Conservation (phyloP, 2,329 filamentous ascomycete genomes). For the Thelonectria olida region DNA sequence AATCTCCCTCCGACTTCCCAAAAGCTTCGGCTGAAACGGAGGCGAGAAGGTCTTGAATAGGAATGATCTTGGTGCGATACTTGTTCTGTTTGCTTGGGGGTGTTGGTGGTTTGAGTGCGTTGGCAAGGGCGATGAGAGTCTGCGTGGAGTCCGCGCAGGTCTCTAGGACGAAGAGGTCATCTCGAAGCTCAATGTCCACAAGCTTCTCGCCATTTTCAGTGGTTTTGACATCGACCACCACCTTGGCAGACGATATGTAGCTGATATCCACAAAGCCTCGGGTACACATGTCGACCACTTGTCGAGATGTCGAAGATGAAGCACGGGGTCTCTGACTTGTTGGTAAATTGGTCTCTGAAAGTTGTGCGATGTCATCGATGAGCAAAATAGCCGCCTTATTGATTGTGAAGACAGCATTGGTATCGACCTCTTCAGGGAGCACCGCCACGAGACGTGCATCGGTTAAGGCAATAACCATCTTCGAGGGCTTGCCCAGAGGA, state of each 20-base stretch:
- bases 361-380: conserved; percentile 74
- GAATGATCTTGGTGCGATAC: conserved; percentile 87
- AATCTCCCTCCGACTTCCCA: conserved; percentile 67
- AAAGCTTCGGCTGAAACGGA: conserved; percentile 92
- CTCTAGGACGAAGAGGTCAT: conserved; percentile 89
- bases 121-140: conserved; percentile 82
- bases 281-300: conserved; percentile 66
- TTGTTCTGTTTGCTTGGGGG: conserved; percentile 85
- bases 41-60: conserved; percentile 86
- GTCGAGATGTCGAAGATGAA: conserved; percentile 53
- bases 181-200: conserved; percentile 82
- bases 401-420: conserved; percentile 72
- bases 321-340: conserved; percentile 37
- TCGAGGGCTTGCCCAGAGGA: conserved; percentile 78
- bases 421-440: conserved; percentile 71
- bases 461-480: conserved; percentile 80
- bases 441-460: conserved; percentile 77
- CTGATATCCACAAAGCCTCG: conserved; percentile 87
- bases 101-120: conserved; percentile 82
- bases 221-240: conserved; percentile 67
- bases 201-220: conserved; percentile 67
- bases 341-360: conserved; percentile 21
- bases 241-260: conserved; percentile 84
- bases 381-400: conserved; percentile 85
- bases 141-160: conserved; percentile 97